Base-by-base conservation (phyloP, 2,329 filamentous ascomycete genomes). In the Cercospora sp. region DNA sequence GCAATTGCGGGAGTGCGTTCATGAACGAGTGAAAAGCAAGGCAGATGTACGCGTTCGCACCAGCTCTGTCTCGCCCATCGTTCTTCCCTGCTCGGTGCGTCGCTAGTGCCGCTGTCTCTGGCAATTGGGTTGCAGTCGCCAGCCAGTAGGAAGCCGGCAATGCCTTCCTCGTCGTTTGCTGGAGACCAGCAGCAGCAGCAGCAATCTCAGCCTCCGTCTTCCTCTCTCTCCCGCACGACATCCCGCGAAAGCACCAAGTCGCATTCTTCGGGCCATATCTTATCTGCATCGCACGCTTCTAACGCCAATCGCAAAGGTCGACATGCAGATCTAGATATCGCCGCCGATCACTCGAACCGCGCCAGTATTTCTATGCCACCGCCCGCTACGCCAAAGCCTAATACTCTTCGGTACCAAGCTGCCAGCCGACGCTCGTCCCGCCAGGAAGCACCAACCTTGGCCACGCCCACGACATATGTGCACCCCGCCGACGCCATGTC, bases 301-400 rank as follows among this genome's bases (percentile, higher is more conserved):
- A 28, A 65, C 49, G 69, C 64, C 21, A 63, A n/a, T 72, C 85
- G 85, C 69, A 90, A 90, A 78, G 83, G 84, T 71, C 83, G 85
- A 65, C 84, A 87, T 77, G 85, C 85, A 66, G 88, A 90, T 74
- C 83, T 88, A 37, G 86, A 86, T 71, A 86, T 85, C 32, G 86
- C 85, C 69, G 84, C 85, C 66, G 82, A 83, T 70, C 84, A 86
- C 77, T 84, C 86, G 70, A 87, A 88, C 67, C 84, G 85, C 75
- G 84, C 88, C 66, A 89, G 84, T 77, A 83, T 90, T 69, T 90
- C 87, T 71, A 89, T 91, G 85, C 87, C 89, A 45, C 85, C 87
- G 66, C 83, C 85, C 24, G 57, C 63, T 34, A 49, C 63, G 40
- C 76, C 81, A 16, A 74, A 71, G 57, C 66, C 69, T 67, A 67